Evolutionary conservation across 139 green algal genomes (phyloP), one percentile per base, ranked within the genome.

Genomic region (Mesostigma viride): DNA sequence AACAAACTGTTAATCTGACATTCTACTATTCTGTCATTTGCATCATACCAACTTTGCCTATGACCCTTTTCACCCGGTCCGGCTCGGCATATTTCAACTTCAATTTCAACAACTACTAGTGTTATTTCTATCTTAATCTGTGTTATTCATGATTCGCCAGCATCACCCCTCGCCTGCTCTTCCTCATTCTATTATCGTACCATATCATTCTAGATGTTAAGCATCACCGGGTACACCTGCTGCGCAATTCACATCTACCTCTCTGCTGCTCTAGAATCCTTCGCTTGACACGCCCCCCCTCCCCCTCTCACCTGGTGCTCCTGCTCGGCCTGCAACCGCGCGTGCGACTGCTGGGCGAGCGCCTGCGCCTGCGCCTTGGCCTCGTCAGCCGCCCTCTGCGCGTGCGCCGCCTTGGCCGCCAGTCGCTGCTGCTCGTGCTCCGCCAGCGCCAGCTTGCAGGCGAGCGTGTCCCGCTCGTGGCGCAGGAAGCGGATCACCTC

Each of bases 401-500:
- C 64, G 4, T 56, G 31, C 22, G 75, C 71, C 28, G 53, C 34
- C 69, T 75, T 62, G 2, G 14, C 45, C 30, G 24, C 58, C 36
- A 75, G 35, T 4, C 71, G 59, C 28, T 17, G 20, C 5, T 53
- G 44, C 53, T 77, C 71, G 66, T 77, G 71, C 46, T 75, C 53
- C 20, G 70, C 20, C 31, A 72, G 57, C 4, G 65, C n/a, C 53
- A 77, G 36, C 53, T 68, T 11, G 14, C n/a, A 26, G 8, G 5
- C 26, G 5, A 66, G 14, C 33, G 66, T 71, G 30, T 77, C 71
- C 44, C 75, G 75, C 28, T 31, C 24, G 0, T 66, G 65, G 14
- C 71, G 66, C 33, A 77, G 66, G 45, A 68, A 77, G 2, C 65
- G 65, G 1, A 77, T 24, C 20, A 77, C 71, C 31, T 75, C 71